Evolutionary conservation across 2,329 filamentous ascomycete genomes (phyloP).

Genomic region (Epichloe coenophiala): DNA sequence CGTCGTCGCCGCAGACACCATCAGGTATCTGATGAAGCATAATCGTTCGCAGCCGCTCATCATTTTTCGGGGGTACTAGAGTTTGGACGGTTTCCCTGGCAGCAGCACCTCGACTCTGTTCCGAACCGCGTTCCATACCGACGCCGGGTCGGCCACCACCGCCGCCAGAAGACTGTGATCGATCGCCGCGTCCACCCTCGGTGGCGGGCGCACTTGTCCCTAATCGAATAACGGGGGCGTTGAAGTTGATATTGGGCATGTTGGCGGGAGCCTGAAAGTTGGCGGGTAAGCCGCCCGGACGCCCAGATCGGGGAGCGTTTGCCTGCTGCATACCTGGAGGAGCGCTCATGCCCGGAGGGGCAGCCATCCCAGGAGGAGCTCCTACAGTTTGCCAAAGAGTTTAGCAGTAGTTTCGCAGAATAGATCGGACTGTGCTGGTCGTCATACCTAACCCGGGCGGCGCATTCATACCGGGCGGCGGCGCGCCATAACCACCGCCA

Average conservation of each 20-base stretch:
- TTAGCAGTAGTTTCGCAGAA: conserved; percentile 1
- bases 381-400: conserved; percentile 27
- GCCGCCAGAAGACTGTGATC: conserved; percentile 7
- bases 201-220: conserved; percentile 58
- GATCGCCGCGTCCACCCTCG: conserved; percentile 31
- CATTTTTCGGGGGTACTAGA: conserved; percentile 68
- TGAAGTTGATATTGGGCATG: conserved; percentile 97
- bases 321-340: conserved; percentile 71
- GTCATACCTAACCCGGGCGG: conserved; percentile 70
- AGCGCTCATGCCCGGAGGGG: conserved; percentile 63
- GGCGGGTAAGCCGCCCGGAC: conserved; percentile 65
- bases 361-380: conserved; percentile 68
- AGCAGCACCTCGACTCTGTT: conserved; percentile 52
- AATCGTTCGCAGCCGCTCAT: conserved; percentile 84
- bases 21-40: conserved; percentile 81
- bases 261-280: conserved; percentile 83
- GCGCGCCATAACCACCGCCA: conserved; percentile 46
- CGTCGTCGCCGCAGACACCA: conserved; percentile 61
- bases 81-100: conserved; percentile 56
- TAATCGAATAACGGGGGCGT: conserved; percentile 86
- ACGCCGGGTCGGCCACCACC: conserved; percentile 31
- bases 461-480: conserved; percentile 56
- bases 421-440: not conserved
- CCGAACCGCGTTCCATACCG: conserved; percentile 51
- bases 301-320: conserved; percentile 60